Evolutionary conservation across 495 filamentous ascomycete genomes (phyloP), one percentile per base, ranked within the genome.

Genomic region (Trichoderma reesei): DNA sequence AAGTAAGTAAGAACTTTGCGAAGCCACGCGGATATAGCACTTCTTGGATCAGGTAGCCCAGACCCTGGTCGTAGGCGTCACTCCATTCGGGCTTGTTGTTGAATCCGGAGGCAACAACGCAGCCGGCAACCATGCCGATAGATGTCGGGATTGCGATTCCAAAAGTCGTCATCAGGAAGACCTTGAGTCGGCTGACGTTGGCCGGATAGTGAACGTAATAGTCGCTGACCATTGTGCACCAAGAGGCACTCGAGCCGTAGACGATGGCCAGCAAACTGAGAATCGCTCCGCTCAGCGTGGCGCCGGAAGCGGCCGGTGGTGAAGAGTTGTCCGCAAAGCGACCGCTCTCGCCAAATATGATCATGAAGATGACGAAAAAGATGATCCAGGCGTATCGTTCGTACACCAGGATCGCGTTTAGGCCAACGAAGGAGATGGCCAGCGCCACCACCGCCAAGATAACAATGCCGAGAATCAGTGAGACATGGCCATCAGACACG

Each of bases 201-300:
- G 75, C 77, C 0, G 84, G 85, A 66, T 86, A 86, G 44, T 86
- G 78, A 8, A 84, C 82, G 68, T 86, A 87, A 68, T 82, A 88
- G 67, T 88, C 86, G 0, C 79, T 78, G 0, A 80, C 83, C 51
- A 86, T 83, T 5, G 85, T 83, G 33, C 77, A 78, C 83, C 86
- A 84, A 41, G 79, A 83, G 1, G 79, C 80, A n/a, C 80, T 33
- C 4, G 51, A 82, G 26, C 82, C 82, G 68, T 85, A 87, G 60
- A 84, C 72, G 64, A 87, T 77, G 59, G 79, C 74, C 31, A 86
- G 71, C 64, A 85, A 73, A 41, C 70, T 81, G 39, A 88, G 74
- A 20, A 81, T 75, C 14, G 75, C 72, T 3, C 79, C 83, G 14
- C 80, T 76, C 7, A 76, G 69, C 6, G 72, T 75, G 7, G 75